Evolutionary conservation across 306 rosid species (phyloP), one percentile per base, ranked within the genome.

Genomic region (Bauhinia variegata): DNA sequence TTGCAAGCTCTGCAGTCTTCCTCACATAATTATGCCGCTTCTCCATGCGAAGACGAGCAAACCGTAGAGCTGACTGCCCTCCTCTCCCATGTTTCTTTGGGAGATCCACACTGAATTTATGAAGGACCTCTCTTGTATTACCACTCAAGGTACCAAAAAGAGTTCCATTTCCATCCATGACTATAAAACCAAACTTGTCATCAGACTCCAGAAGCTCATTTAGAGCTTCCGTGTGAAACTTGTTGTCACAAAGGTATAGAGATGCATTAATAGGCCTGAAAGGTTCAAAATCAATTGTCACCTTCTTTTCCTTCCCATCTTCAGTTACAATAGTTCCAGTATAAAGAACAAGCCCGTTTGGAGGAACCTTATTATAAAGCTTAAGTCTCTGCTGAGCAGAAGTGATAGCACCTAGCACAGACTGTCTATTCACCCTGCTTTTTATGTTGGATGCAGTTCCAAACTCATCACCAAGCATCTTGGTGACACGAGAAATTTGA

Each of bases 31-130:
- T 90, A 63, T 90, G 96, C 33, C 96, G 92, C 75, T 90, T 90
- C 80, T 87, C 96, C 96, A 90, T 90, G 23, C 96, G 88, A 78
- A 90, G 96, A 85, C 95, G 96, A 14, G 96, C 96, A 80, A 87
- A 90, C 18, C 96, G 82, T 5, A 90, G 89, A 7, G 96, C 96
- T 8, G 96, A 90, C 30, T 90, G 96, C 41, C 96, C 96, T 80
- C 96, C 96, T 82, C 95, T 85, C 60, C 96, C 96, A 11, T 90
- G 96, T 42, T 87, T 90, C 88, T 90, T 90, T 44, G 96, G 96
- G 17, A 87, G 89, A 70, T 90, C 96, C 52, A 90, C 96, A n/a
- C 89, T 90, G 60, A 87, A 87, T 58, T 90, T 90, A 79, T 90
- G 96, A 49, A 90, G 91, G 49, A 90, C 91, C 78, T 90, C 96